Base-by-base conservation (phyloP, 2,329 filamentous ascomycete species). In the Cordyceps tenuipes region DNA sequence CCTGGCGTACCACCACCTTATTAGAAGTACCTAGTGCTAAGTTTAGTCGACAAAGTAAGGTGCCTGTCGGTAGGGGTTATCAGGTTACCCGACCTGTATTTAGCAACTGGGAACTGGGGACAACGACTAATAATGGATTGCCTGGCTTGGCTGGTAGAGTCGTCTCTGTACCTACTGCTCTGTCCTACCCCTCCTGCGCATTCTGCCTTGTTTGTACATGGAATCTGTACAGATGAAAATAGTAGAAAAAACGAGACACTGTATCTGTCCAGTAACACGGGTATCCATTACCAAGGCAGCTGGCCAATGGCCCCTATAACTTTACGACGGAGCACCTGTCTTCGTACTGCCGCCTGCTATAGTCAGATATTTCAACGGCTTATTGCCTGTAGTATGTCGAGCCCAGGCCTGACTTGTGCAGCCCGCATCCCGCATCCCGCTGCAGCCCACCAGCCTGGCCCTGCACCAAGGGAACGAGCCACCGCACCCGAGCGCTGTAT, bases 341-440 rank as follows among this genome's bases (percentile, higher is more conserved):
- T 10, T 10, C 34, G 34, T 36, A 12, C 34, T 4, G 34, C 8
- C 8, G 12, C 34, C 5, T 36, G 34, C 34, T 36, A 36, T 36
- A 36, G 34, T 10, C 34, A 36, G 12, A 10, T 12, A 36, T 55
- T 47, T 47, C 43, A 26, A 13, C 19, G 29, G 53, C 53, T n/a
- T 41, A 41, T 19, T 15, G 13, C 21, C 19, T 19, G 19, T 13
- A 39, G 34, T 36, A 36, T 12, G 10, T 36, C 7, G 29, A 29
- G 12, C 34, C 12, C 3, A 36, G 34, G 12, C 8, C 5, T 10
- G 39, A 21, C 34, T 53, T 53, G 26, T 36, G 71, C 36, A 53
- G 51, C 34, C 39, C 39, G 26, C n/a, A n/a, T 7, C 47, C 47
- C 41, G 26, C 12, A 17, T n/a, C 48, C 48, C 51, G 23, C 51